phyloP scores from a whole-genome alignment of 768 basidiomycete genomes.

The Mycena galericulata region DNA sequence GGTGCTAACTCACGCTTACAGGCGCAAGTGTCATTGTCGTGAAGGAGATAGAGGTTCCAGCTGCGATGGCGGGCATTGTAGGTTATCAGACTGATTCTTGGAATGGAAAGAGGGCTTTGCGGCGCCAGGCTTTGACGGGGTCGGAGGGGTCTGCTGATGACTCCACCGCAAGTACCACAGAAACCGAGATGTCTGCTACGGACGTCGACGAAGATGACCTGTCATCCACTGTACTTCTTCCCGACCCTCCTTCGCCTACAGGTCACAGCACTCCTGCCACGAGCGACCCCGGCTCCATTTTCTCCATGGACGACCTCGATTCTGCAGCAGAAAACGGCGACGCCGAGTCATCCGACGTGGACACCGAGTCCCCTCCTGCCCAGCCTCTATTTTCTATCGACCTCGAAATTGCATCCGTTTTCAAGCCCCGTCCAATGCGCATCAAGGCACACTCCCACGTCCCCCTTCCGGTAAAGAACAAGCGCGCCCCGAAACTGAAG shows the following conservation, averaged over 20 bases:
- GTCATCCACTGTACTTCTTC: constrained; percentile 48
- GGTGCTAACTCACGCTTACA: background rate
- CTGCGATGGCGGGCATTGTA: constrained; percentile 57
- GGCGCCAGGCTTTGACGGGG: constrained; percentile 43
- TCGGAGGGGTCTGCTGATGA: constrained; percentile 41
- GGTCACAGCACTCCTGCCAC: constrained; percentile 37
- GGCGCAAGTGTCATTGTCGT: constrained; percentile 88
- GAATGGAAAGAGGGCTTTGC: constrained; percentile 51
- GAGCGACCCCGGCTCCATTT: constrained; percentile 50
- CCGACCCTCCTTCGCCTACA: constrained; percentile 36
- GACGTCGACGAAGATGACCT: constrained; percentile 56
- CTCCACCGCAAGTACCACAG: constrained; percentile 40
- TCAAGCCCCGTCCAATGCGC: constrained; percentile 77
- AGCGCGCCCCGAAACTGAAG: constrained; percentile 46
- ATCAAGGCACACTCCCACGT: constrained; percentile 50
- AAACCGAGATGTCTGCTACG: constrained; percentile 47
- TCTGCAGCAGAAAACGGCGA: constrained; percentile 46
- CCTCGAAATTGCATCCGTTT: constrained; percentile 78
- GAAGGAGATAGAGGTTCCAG: constrained; percentile 86
- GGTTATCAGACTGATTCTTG: constrained; percentile 51
- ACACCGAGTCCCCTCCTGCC: constrained; percentile 27
- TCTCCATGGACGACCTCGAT: constrained; percentile 65
- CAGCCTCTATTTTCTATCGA: constrained; percentile 54
- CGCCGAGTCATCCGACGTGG: constrained; percentile 40
- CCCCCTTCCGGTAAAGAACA: constrained; percentile 50